These are phyloP conservation scores for Kurtzmaniella quercitrusa DNA, from an alignment of 1,139 yeast species.

Conservation along the genomic window DNA sequence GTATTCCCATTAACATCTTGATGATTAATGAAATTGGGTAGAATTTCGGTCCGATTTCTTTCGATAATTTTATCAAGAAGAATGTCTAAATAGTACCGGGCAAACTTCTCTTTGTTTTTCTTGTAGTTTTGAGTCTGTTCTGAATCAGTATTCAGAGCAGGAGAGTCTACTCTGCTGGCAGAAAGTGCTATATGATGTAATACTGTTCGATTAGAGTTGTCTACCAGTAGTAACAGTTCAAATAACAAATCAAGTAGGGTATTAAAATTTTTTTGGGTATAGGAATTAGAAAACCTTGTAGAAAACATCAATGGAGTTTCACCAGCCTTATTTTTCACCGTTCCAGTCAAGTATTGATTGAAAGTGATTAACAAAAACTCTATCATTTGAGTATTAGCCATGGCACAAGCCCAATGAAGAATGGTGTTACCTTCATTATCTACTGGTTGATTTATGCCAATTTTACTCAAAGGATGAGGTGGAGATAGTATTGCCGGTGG, in stretches of 20 bases:
- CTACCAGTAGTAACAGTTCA: slow-evolving; percentile 73
- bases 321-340: slow-evolving; percentile 59
- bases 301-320: slow-evolving; percentile 90
- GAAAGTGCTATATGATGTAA: slow-evolving; percentile 73
- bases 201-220: slow-evolving; percentile 66
- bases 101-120: slow-evolving; percentile 64
- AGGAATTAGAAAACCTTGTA: slow-evolving; percentile 83
- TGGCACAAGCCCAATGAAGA: slow-evolving; percentile 93
- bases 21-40: slow-evolving; percentile 69
- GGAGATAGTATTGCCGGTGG: slow-evolving; percentile 35
- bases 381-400: slow-evolving; percentile 74
- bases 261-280: slow-evolving; percentile 71
- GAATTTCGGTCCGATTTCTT: slow-evolving; percentile 21
- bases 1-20: slow-evolving; percentile 86
- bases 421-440: slow-evolving; percentile 94
- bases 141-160: slow-evolving; percentile 26
- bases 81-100: slow-evolving; percentile 78
- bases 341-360: slow-evolving; percentile 63
- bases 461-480: slow-evolving; percentile 39
- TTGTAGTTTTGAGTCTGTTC: slow-evolving; percentile 7
- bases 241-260: slow-evolving; percentile 66
- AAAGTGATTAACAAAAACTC: slow-evolving; percentile 49
- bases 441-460: slow-evolving; percentile 75
- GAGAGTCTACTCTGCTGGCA: slow-evolving; percentile 20
- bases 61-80: slow-evolving; percentile 56